Evolutionary conservation across 768 basidiomycete species (phyloP).

Genomic region (Tephrocybe sp.): DNA sequence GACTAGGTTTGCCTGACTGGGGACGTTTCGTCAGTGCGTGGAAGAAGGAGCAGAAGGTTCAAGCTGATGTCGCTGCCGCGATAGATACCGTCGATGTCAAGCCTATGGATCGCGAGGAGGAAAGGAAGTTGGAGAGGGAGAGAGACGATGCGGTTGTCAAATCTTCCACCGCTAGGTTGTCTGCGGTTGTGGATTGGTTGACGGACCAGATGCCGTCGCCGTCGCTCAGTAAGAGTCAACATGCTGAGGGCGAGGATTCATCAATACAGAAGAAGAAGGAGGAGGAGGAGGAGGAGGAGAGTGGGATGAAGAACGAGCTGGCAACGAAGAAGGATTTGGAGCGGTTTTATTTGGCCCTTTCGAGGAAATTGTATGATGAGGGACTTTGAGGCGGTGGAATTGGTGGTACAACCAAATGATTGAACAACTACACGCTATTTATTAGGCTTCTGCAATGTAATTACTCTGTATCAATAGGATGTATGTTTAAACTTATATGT

Average conservation of each 20-base stretch:
- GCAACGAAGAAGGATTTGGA: constrained; percentile 77
- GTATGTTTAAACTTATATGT: not conserved
- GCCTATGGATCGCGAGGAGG: constrained; percentile 16
- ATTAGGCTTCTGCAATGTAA: not conserved
- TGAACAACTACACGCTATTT: not conserved
- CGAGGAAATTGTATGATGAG: constrained; percentile 89
- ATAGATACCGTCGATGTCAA: constrained; percentile 4
- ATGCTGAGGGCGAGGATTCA: constrained; percentile 17
- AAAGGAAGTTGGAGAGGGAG: constrained; percentile 19
- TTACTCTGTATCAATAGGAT: constrained; percentile 13
- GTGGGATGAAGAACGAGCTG: constrained; percentile 44
- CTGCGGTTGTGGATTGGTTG: constrained; percentile 77
- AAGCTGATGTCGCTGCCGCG: constrained; percentile 28
- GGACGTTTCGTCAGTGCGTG: constrained; percentile 57
- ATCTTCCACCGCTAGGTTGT: constrained; percentile 68
- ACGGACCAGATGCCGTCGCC: constrained; percentile 62
- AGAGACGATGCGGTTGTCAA: constrained; percentile 52
- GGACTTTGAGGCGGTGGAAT: constrained; percentile 54
- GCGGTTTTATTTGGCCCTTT: constrained; percentile 84
- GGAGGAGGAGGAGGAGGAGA: constrained; percentile 23
- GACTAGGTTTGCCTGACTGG: constrained; percentile 57
- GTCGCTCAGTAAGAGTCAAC: constrained; percentile 10
- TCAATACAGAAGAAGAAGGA: constrained; percentile 15
- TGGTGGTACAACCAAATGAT: not conserved
- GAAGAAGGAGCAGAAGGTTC: constrained; percentile 51